Evolutionary conservation across 176 grass and related monocot species (phyloP), one percentile per base, ranked within the genome.

Genomic region (Juncus inflexus): DNA sequence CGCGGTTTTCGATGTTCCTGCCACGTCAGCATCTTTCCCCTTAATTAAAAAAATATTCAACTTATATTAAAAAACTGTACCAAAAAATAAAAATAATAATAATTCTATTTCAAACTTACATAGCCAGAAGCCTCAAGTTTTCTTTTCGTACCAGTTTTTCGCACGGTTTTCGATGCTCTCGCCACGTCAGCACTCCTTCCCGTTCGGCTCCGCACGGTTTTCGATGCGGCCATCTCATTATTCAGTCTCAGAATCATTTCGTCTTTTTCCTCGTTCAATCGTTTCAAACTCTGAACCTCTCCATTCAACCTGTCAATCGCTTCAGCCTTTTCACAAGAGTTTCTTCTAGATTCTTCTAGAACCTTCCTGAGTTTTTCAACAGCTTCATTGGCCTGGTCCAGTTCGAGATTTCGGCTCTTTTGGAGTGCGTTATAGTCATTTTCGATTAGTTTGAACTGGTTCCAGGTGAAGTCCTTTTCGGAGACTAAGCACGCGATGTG

Each of bases 391-490:
- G 61, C 43, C 35, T 76, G 45, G 8, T 66, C 61, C 37, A 56
- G 51, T 65, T 76, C 73, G 47, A 37, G 62, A 12, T 37, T 65
- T 13, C 65, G 64, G 45, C 57, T 52, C 43, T 76, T 76, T 12
- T 65, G 37, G 73, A 61, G 28, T 6, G 4, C 35, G 10, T 15
- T 61, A 64, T 75, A 47, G 12, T 76, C 61, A 8, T 43, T 36
- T 45, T 76, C 73, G 47, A 42, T 66, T 64, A 28, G 4, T 47
- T 65, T 76, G 7, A 65, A 58, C 55, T 76, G 61, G 55, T 76
- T 76, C 73, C 73, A 76, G 13, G 65, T 49, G 15, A 76, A 76
- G 12, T 65, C 60, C 28, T 76, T 76, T 56, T 76, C 73, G 6
- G 43, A 47, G 43, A 47, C 43, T 47, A 28, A 28, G 12, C 58